phyloP scores from a whole-genome alignment of 805 yeast genomes.

The Spathaspora boniae region DNA sequence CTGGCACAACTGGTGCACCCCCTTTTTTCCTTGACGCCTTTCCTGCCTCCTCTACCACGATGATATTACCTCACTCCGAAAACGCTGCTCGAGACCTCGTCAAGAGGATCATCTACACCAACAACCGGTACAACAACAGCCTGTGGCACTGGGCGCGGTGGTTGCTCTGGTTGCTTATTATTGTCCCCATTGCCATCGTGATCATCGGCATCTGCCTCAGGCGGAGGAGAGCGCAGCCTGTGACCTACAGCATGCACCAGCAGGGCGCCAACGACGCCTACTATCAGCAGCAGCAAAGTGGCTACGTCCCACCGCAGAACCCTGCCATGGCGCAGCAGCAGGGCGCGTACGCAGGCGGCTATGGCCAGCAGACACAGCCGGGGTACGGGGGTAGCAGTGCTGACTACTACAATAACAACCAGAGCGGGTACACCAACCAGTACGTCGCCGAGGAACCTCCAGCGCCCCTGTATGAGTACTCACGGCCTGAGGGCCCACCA shows the following conservation, averaged over 20 bases:
- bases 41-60: not conserved
- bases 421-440: constrained; percentile 3
- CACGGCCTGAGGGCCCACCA: constrained; percentile 8
- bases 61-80: constrained; percentile 5
- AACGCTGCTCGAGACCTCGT: not conserved
- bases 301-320: constrained; percentile 6
- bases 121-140: constrained; percentile 2
- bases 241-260: constrained; percentile 1
- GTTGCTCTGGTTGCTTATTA: constrained; percentile 6
- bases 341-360: not conserved
- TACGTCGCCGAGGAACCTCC: constrained; percentile 1
- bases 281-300: constrained; percentile 6
- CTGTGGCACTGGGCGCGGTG: constrained; percentile 5
- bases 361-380: too few relatives aligned
- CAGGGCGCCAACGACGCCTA: constrained; percentile 4
- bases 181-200: constrained; percentile 4
- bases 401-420: not conserved
- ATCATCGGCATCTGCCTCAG: constrained; percentile 3
- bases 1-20: not conserved
- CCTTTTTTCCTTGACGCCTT: not conserved
- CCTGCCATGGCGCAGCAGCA: constrained; percentile 4
- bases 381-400: constrained; percentile 2
- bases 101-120: not conserved
- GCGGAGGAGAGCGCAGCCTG: constrained; percentile 4
- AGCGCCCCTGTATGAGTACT: too few relatives aligned